Base-by-base conservation (phyloP, 208 protist species). In the Crithidia bombi region DNA sequence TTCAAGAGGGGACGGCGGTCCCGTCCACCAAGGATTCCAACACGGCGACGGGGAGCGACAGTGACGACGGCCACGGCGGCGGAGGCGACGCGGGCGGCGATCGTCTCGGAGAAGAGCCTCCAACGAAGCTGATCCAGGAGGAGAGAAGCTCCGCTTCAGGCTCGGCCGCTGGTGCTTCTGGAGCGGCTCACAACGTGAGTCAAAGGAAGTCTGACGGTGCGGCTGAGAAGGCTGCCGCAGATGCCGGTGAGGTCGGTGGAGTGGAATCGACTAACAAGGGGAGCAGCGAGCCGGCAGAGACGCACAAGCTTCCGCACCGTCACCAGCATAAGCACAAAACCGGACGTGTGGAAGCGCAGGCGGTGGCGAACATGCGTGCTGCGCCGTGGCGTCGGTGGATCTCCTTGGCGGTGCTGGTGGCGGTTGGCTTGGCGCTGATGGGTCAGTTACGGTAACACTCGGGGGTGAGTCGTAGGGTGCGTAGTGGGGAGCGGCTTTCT, bases 401-500 rank as follows among this genome's bases (percentile, higher is more conserved):
- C 25, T 75, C 69, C 0, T 35, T 75, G 39, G 44, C 63, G 35
- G 69, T 75, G 15, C 30, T 75, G 23, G 35, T 75, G n/a, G 69
- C 50, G 19, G 41, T 75, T 5, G 69, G 46, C 0, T n/a, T 75
- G 51, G 61, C 43, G 9, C 51, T 75, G 21, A 32, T 63, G 59
- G 49, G 57, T 5, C 50, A 68, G 35, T 14, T 75, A 26, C 32
- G 69, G 28, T 36, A 30, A 49, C 32, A 33, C 36, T 33, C 30
- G 2, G 51, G 23, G 15, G 26, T 61, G 10, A 41, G 19, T 59
- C 19, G 47, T n/a, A n/a, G n/a, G n/a, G n/a, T n/a, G n/a, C n/a
- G n/a, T n/a, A n/a, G n/a, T n/a, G n/a, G n/a, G n/a, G n/a, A n/a
- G n/a, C n/a, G n/a, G n/a, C n/a, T n/a, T n/a, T 32, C 3, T 36